Base-by-base conservation (phyloP, 2,329 filamentous ascomycete species). In the Penicillium freii region DNA sequence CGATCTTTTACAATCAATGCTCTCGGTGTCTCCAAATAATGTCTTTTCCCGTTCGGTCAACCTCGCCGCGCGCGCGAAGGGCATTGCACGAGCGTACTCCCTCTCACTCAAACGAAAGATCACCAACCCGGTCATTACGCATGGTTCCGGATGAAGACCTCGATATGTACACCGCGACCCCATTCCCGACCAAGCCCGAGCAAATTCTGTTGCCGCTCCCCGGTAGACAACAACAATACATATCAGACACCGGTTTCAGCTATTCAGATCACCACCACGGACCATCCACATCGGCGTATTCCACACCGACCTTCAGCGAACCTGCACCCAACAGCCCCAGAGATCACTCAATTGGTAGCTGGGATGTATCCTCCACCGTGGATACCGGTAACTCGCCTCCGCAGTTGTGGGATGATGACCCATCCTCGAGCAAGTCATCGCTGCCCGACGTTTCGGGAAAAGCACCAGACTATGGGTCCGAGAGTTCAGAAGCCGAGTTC, bases 101-200 rank as follows among this genome's bases (percentile, higher is more conserved):
- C 39, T 80, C 78, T 31, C 75, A 80, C 55, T 73, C 72, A 44
- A 81, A 81, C 60, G 73, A 78, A 64, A 63, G 66, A 53, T 72
- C 74, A 9, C 70, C 69, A 5, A 60, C 70, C n/a, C 63, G 70
- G n/a, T 74, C 74, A 11, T 61, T 75, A 40, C 75, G 76, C 39
- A 62, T 75, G 49, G 66, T 73, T 25, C 50, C 56, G 2, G 63
- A 71, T 57, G 72, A 75, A 51, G 72, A 74, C 48, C 64, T 64
- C 45, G 68, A 76, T 61, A 66, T 78, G 50, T 78, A 78, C 63
- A 69, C 72, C 11, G 64, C 73, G 38, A 77, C 73, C 17, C 77
- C 78, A 17, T 80, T 76, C 62, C 78, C 78, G n/a, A 79, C 77
- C 13, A 80, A 78, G 56, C 75, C 77, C 17, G 75, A 76, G 49